phyloP scores from a whole-genome alignment of 345 rosid species.

The Raphanus sativus region DNA sequence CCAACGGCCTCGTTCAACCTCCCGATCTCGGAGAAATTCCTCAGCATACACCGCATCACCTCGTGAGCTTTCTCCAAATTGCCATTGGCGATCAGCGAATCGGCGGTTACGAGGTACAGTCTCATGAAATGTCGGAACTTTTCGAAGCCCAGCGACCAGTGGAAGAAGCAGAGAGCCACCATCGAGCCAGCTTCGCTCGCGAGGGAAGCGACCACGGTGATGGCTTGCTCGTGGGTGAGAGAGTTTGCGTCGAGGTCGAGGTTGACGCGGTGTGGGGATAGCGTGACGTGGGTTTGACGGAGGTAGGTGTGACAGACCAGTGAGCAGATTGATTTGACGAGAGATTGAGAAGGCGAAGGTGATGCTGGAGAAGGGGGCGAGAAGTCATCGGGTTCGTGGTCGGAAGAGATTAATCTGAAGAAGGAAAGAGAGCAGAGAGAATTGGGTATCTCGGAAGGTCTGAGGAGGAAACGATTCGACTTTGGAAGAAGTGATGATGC shows the following conservation, averaged over 20 bases:
- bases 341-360: constrained; percentile 45
- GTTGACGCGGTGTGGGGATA: constrained; percentile 45
- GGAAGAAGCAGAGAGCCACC: constrained; percentile 78
- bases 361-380: constrained; percentile 27
- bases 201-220: constrained; percentile 70
- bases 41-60: constrained; percentile 67
- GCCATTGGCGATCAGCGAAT: constrained; percentile 56
- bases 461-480: constrained; percentile 37
- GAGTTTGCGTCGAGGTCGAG: constrained; percentile 48
- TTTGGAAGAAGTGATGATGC: constrained; percentile 34
- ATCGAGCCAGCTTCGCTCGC: constrained; percentile 76
- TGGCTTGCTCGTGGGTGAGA: constrained; percentile 69
- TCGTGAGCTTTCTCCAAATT: constrained; percentile 68
- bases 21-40: constrained; percentile 72
- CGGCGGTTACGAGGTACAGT: constrained; percentile 61
- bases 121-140: constrained; percentile 83
- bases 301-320: constrained; percentile 55
- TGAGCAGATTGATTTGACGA: constrained; percentile 53
- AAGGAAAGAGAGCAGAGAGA: constrained; percentile 35
- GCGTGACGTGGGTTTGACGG: constrained; percentile 35
- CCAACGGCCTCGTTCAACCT: constrained; percentile 62
- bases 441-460: constrained; percentile 22
- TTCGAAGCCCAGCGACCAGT: constrained; percentile 57
- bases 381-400: constrained; percentile 4
- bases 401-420: constrained; percentile 30